phyloP scores from a whole-genome alignment of 2,329 filamentous ascomycete species.

The Colletotrichum eremochloae region DNA sequence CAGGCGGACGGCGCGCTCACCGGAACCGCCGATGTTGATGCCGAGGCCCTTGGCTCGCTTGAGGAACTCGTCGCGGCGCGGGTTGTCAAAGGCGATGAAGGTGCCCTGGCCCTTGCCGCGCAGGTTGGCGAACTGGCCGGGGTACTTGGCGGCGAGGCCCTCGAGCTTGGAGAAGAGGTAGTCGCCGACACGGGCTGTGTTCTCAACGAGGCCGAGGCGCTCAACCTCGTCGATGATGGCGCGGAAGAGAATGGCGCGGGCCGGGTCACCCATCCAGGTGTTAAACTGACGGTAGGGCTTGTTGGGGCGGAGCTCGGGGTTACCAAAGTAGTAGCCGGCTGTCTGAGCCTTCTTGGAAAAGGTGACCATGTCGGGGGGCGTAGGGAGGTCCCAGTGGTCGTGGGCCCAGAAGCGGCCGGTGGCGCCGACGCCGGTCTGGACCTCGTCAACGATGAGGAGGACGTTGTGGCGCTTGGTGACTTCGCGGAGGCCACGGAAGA shows the following conservation, averaged over 20 bases:
- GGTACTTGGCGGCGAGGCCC: conserved; percentile 76
- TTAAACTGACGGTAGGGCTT: conserved; percentile 97
- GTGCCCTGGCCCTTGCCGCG: conserved; percentile 90
- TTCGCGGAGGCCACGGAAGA: conserved; percentile 87
- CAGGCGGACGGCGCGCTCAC: conserved; percentile 80
- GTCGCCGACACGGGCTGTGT: conserved; percentile 82
- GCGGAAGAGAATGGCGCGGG: conserved; percentile 86
- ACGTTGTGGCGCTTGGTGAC: conserved; percentile 83
- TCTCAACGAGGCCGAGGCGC: conserved; percentile 79
- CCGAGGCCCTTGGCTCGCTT: conserved; percentile 83
- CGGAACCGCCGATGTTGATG: conserved; percentile 89
- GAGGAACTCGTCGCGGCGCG: conserved; percentile 83
- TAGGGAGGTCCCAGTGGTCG: conserved; percentile 88
- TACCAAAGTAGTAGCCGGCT: conserved; percentile 91
- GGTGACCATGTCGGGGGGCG: conserved; percentile 92
- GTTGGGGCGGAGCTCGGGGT: conserved; percentile 85
- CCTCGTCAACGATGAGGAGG: conserved; percentile 92
- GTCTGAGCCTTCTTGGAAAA: conserved; percentile 97
- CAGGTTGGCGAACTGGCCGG: conserved; percentile 83
- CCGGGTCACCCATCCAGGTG: conserved; percentile 96
- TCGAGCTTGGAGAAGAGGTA: conserved; percentile 82
- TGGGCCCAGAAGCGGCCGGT: conserved; percentile 97
- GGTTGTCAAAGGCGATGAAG: conserved; percentile 92
- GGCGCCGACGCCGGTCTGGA: conserved; percentile 92
- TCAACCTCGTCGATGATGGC: conserved; percentile 87